Evolutionary conservation across 2,329 filamentous ascomycete species (phyloP), one percentile per base, ranked within the genome.

Genomic region (Podosphaera xanthii): DNA sequence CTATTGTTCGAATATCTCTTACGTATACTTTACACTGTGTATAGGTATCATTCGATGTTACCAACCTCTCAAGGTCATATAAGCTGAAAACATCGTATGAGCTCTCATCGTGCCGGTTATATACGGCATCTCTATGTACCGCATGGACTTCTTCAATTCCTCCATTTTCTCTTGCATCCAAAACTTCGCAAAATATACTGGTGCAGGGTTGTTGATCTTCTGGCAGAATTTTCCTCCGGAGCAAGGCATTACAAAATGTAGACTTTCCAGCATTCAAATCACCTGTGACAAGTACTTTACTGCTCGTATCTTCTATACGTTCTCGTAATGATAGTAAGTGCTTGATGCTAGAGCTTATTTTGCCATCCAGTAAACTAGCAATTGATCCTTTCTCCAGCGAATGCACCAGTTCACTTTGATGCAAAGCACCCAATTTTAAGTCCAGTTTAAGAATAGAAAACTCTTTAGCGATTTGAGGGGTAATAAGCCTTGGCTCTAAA

Each of bases 201-300:
- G 92, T 98, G 71, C 92, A 98, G 1, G 92, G 92, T 69, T 97
- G 92, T 70, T 98, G 91, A 66, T 98, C 92, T 71, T 97, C 92
- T 0, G 92, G 92, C 3, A 98, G 73, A 35, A 98, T 80, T 71
- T 97, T 97, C 62, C 90, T 82, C 61, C 92, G 84, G 48, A 98
- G 73, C 1, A 98, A 75, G n/a, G 92, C 92, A 71, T 98, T 98
- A 74, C 92, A 98, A 67, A 98, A 98, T 0, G 92, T 98, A 3
- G 92, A 98, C 70, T 98, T 98, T 68, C 92, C 92, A 7, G 92
- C 91, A 68, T 98, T 98, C 59, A 98, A 72, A 69, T 98, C 92
- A 67, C 92, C 92, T 0, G 92, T 98, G 22, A 98, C 83, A 60
- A 98, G 73, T 1, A 98, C 92, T 71, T 98, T 98, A 72, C 91